phyloP scores from a whole-genome alignment of 2,329 filamentous ascomycete species.

The Pseudofabraea citricarpa region DNA sequence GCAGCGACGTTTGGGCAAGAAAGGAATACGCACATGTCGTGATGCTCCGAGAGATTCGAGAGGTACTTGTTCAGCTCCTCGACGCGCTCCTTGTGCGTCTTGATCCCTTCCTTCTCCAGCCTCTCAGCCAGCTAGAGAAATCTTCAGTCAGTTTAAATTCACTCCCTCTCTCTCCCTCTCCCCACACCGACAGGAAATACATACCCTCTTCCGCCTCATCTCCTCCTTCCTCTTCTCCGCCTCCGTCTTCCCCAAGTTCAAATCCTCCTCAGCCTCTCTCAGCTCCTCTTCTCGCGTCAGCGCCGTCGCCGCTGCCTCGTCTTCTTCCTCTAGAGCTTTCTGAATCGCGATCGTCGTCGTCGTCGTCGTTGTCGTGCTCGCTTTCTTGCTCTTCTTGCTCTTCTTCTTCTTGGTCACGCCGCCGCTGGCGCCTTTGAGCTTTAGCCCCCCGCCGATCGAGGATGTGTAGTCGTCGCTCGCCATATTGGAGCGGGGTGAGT shows the following conservation, averaged over 20 bases:
- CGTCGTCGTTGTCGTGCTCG: neutral
- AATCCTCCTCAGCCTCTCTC: neutral
- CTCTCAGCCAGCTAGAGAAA: slow-evolving; percentile 44
- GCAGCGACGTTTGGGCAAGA: too few relatives aligned
- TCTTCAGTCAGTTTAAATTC: too few relatives aligned
- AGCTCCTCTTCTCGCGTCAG: neutral
- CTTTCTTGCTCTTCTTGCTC: neutral
- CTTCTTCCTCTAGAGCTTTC: slow-evolving; percentile 1
- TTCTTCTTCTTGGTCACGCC: slow-evolving; percentile 60
- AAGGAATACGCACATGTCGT: slow-evolving; percentile 71
- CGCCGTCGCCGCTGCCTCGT: neutral
- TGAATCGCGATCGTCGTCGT: neutral
- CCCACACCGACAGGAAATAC: slow-evolving; percentile 26
- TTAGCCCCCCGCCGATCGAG: slow-evolving; percentile 64
- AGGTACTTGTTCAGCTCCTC: slow-evolving; percentile 94
- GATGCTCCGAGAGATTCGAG: slow-evolving; percentile 88
- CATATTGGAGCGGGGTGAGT: too few relatives aligned
- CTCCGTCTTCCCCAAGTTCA: slow-evolving; percentile 63
- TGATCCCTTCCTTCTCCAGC: slow-evolving; percentile 73
- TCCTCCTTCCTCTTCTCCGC: slow-evolving; percentile 77
- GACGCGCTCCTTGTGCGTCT: slow-evolving; percentile 95
- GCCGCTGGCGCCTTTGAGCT: slow-evolving; percentile 69
- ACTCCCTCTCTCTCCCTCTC: too few relatives aligned
- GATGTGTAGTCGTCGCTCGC: slow-evolving; percentile 68
- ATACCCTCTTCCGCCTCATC: slow-evolving; percentile 68